These are phyloP conservation scores for Aspergillus ustus DNA, from an alignment of 2,329 filamentous ascomycete genomes.

Conservation along the genomic window DNA sequence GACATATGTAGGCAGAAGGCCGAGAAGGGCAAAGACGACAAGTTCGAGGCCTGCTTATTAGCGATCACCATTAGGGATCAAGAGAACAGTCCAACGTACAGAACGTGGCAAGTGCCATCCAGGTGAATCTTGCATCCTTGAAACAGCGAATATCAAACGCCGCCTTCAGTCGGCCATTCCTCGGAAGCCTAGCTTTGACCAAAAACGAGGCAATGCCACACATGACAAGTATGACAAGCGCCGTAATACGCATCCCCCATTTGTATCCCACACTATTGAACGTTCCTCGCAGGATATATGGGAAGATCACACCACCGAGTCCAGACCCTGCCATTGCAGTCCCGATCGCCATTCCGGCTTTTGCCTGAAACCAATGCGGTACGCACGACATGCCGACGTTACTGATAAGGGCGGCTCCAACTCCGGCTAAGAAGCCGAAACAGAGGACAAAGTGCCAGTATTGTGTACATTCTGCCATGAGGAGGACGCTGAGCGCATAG, in stretches of 20 bases:
- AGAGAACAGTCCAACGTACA: conserved; percentile 31
- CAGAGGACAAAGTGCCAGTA: conserved; percentile 57
- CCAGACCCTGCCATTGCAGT: conserved; percentile 47
- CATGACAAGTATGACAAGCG: conserved; percentile 39
- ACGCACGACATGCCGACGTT: conserved; percentile 45
- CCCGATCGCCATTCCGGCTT: conserved; percentile 45
- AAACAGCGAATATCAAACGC: conserved; percentile 52
- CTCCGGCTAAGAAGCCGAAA: conserved; percentile 44
- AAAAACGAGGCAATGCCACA: conserved; percentile 40
- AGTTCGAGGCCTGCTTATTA: conserved; percentile 34
- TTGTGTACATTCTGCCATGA: conserved; percentile 52
- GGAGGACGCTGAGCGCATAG: conserved; percentile 48
- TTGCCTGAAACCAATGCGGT: conserved; percentile 48
- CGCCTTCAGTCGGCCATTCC: conserved; percentile 32
- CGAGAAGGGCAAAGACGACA: conserved; percentile 36
- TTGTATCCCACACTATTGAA: conserved; percentile 43
- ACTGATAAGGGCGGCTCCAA: conserved; percentile 42
- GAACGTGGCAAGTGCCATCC: conserved; percentile 52
- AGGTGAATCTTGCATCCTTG: conserved; percentile 48
- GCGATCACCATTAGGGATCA: too few species aligned
- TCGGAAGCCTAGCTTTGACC: conserved; percentile 43
- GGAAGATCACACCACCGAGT: conserved; percentile 45
- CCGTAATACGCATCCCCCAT: conserved; percentile 46
- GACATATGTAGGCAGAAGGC: conserved; percentile 36
- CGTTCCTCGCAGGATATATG: conserved; percentile 40